A percentile compares a stretch with the other conserved stretches of the same genome.
Conservation (phyloP, 1,284 basidiomycete species). For the Exobasidium cylindrosporum region DNA sequence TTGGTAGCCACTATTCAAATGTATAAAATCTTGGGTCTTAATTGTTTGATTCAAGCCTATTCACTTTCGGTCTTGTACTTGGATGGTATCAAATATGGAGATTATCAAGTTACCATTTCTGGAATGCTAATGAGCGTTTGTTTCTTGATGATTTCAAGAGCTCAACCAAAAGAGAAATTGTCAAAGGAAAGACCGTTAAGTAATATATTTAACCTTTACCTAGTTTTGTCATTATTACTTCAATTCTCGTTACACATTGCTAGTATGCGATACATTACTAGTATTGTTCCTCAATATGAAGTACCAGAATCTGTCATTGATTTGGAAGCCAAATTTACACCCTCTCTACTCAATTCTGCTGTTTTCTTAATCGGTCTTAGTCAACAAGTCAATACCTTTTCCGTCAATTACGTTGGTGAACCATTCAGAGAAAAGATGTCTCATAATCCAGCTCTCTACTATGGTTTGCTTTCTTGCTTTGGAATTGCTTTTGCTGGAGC, state of each 20-base stretch:
- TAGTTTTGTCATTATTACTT: conserved; percentile 48
- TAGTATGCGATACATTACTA: conserved; percentile 48
- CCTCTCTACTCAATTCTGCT: conserved; percentile 51
- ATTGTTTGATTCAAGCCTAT: conserved; percentile 53
- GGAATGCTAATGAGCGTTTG: conserved; percentile 49
- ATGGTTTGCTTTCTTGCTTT: conserved; percentile 40
- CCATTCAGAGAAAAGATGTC: conserved; percentile 48
- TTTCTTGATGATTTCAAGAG: conserved; percentile 53
- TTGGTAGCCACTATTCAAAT: conserved; percentile 54
- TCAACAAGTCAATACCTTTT: conserved; percentile 37
- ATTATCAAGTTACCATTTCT: conserved; percentile 52
- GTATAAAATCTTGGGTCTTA: conserved; percentile 55
- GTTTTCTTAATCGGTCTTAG: conserved; percentile 48
- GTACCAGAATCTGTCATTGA: conserved; percentile 39
- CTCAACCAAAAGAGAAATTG: conserved; percentile 47
- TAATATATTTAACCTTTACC: conserved; percentile 49
- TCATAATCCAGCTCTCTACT: conserved; percentile 50
- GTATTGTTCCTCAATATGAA: conserved; percentile 34
- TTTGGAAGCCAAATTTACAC: conserved; percentile 50
- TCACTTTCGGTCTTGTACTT: conserved; percentile 49
- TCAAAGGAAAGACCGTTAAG: conserved; percentile 47
- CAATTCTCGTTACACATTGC: conserved; percentile 51
- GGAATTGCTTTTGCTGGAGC: conserved; percentile 43
- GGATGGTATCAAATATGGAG: conserved; percentile 53
- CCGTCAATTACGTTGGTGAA: conserved; percentile 52